A percentile compares a stretch with the other conserved stretches of the same genome.
These are phyloP conservation scores for Microdochium bolleyi DNA, from an alignment of 2,329 filamentous ascomycete species.

Conservation along the genomic window DNA sequence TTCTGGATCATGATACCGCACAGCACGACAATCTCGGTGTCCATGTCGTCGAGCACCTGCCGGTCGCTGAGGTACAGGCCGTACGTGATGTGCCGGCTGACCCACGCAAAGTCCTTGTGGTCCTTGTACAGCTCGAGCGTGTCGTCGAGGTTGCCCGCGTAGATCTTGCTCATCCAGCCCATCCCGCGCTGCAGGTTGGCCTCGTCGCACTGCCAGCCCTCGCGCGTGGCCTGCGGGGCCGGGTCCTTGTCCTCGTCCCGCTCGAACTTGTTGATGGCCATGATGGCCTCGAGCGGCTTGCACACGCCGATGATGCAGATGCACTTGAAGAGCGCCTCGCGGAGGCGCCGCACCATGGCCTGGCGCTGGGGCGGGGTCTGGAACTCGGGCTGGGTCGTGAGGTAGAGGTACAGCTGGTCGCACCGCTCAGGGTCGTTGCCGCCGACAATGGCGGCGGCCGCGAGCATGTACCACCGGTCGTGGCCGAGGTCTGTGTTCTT, in stretches of 20 bases:
- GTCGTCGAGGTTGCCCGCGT: constrained; percentile 35
- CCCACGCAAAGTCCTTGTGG: constrained; percentile 36
- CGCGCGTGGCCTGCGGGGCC: constrained; percentile 33
- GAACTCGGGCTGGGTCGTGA: constrained; percentile 39
- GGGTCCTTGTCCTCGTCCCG: constrained; percentile 48
- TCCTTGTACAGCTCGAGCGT: constrained; percentile 25
- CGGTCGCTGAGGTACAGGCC: constrained; percentile 50
- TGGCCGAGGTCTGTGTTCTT: constrained; percentile 7
- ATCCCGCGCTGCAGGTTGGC: constrained; percentile 43
- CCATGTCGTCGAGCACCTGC: constrained; percentile 41
- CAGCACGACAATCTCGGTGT: constrained; percentile 47
- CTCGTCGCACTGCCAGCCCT: constrained; percentile 49
- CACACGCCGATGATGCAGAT: constrained; percentile 51
- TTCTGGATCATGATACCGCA: constrained; percentile 52
- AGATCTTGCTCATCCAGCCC: constrained; percentile 49
- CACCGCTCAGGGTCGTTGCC: constrained; percentile 41
- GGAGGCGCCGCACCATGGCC: constrained; percentile 37
- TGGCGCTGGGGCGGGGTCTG: constrained; percentile 33
- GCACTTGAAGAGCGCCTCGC: constrained; percentile 53
- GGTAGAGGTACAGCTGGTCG: constrained; percentile 45
- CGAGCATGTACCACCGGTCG: constrained; percentile 14
- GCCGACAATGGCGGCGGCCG: constrained; percentile 34
- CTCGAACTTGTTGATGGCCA: constrained; percentile 45
- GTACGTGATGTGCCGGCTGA: constrained; percentile 47
- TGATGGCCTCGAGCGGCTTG: constrained; percentile 52